A percentile compares a stretch with the other conserved stretches of the same genome.
These are phyloP conservation scores for Lactarius tabidus DNA, from an alignment of 768 basidiomycete species.

Conservation along the genomic window DNA sequence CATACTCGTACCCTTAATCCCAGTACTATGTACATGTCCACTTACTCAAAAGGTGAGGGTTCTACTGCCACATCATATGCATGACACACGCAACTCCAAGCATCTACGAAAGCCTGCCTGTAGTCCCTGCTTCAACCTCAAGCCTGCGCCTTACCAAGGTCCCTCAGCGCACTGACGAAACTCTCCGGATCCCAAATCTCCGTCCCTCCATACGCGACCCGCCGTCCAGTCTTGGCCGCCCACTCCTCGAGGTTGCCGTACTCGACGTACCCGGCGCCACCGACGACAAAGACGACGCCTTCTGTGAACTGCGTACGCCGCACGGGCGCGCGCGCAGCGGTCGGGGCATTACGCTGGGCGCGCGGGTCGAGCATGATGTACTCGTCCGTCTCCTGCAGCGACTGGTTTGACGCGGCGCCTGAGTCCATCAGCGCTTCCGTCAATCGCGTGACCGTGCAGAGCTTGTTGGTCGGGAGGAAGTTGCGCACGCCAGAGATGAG, in stretches of 20 bases:
- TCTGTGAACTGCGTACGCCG: conserved; percentile 78
- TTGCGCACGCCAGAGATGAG: conserved; percentile 97
- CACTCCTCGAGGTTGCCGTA: conserved; percentile 96
- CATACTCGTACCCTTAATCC: too few species aligned
- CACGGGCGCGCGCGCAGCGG: conserved; percentile 35
- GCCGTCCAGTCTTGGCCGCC: conserved; percentile 76
- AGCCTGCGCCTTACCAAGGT: conserved; percentile 48
- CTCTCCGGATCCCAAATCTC: conserved; percentile 89
- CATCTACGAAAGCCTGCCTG: background rate
- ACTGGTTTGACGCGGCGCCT: conserved; percentile 82
- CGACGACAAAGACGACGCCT: conserved; percentile 90
- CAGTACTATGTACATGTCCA: too few species aligned
- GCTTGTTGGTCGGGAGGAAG: conserved; percentile 92
- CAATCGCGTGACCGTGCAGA: conserved; percentile 86
- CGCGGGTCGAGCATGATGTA: conserved; percentile 52
- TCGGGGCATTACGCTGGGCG: conserved; percentile 36
- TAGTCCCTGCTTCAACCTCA: conserved; percentile 16
- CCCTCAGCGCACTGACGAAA: conserved; percentile 71
- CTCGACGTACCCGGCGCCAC: conserved; percentile 96
- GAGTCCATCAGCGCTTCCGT: conserved; percentile 98
- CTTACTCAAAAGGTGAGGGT: background rate
- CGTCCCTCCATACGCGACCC: conserved; percentile 91
- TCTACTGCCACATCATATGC: background rate
- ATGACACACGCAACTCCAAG: background rate
- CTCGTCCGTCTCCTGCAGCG: conserved; percentile 52